phyloP scores from a whole-genome alignment of 257 asterid genomes.

The Craterostigma plantagineum region DNA sequence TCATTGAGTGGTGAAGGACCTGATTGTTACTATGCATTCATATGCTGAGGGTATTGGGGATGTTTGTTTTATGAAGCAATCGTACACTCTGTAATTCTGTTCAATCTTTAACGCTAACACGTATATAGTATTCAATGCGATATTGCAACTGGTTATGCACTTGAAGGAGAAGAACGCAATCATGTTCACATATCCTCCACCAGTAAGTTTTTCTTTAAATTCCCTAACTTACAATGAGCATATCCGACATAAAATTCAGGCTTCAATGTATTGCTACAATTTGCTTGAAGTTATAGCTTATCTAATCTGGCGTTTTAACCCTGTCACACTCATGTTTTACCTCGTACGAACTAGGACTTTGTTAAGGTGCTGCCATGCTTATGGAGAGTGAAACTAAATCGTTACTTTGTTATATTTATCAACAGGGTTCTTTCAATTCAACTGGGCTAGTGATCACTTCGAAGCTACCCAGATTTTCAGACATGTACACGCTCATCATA shows the following conservation, averaged over 20 bases:
- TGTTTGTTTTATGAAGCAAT: background rate
- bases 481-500: slow-evolving; percentile 59
- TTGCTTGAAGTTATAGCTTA: too few relatives aligned
- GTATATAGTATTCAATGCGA: slow-evolving; percentile 73
- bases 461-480: slow-evolving; percentile 93
- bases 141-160: slow-evolving; percentile 50
- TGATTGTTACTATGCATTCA: too few relatives aligned
- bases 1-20: too few relatives aligned
- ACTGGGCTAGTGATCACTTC: slow-evolving; percentile 77
- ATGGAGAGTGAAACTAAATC: background rate
- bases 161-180: slow-evolving; percentile 83
- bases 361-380: too few relatives aligned
- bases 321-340: too few relatives aligned
- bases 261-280: too few relatives aligned
- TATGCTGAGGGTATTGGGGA: too few relatives aligned
- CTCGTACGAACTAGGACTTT: too few relatives aligned
- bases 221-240: too few relatives aligned
- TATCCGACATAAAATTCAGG: too few relatives aligned
- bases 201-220: slow-evolving; percentile 31
- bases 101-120: slow-evolving; percentile 60
- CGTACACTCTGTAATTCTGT: slow-evolving; percentile 11
- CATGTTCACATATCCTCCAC: slow-evolving; percentile 75
- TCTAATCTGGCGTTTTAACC: too few relatives aligned
- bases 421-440: slow-evolving; percentile 59
- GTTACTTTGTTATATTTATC: background rate